Base-by-base conservation (phyloP, 768 basidiomycete species). In the Boletus vermiculosoides region DNA sequence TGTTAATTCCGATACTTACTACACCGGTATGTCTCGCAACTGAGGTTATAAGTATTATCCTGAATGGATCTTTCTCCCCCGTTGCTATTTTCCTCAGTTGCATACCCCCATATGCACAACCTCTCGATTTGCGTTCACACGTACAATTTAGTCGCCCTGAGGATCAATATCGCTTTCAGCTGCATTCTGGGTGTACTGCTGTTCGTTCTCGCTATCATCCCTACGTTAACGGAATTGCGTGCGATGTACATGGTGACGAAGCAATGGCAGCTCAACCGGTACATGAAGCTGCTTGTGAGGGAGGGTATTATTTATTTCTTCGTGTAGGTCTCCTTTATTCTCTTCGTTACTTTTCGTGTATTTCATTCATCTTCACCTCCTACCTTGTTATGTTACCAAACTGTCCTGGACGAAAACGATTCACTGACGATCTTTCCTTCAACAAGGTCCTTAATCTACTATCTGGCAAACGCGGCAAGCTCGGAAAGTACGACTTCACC, bases 251-350 rank as follows among this genome's bases (percentile, higher is more conserved):
- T 10, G n/a, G 50, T 34, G 30, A 48, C 41, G 18, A 60, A 49
- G 4, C 41, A 2, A 22, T 57, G 50, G 42, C 46, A 48, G 8
- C 23, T 28, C 9, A 60, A 52, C 47, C 36, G 39, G 6, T 53
- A 53, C 51, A 11, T 60, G 41, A 13, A 22, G 10, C 46, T 49
- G 7, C 15, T 57, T 10, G 30, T 9, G 7, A 34, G 15, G 4
- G 59, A 57, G 18, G 55, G 55, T 1, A 22, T 60, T 2, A 11
- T 46, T 11, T 60, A 57, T 25, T 57, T 60, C 39, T 9, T 42
- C 11, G 36, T 40, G 58, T 52, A 31, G 1, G 58, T 48, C 23
- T n/a, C 33, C 5, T 11, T 31, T 22, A 23, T 12, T 4, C 3
- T 28, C 20, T 37, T 12, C 13, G 5, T 13, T 41, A 22, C 23